Evolutionary conservation across 1,139 yeast species (phyloP).

Genomic region (Scheffersomyces stambukii): DNA sequence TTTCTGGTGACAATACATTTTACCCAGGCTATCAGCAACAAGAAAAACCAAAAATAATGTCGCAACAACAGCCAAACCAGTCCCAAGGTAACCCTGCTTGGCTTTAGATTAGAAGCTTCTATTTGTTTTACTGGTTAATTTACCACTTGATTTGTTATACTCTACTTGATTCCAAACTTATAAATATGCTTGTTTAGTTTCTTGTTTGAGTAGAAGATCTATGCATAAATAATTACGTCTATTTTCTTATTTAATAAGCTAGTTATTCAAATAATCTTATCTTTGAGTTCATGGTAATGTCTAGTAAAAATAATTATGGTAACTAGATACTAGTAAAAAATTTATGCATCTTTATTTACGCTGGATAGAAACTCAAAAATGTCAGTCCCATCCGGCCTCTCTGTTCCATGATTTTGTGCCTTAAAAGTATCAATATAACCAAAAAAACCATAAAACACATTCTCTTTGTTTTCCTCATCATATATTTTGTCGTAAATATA

Average conservation of each 20-base stretch:
- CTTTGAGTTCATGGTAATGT: constrained; percentile 1
- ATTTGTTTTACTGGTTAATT: too few species aligned
- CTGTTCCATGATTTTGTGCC: constrained; percentile 16
- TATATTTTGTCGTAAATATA: constrained; percentile 90
- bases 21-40: constrained; percentile 5
- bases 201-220: background rate
- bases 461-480: constrained; percentile 81
- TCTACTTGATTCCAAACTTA: too few species aligned
- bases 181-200: constrained; percentile 1
- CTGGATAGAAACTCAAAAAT: constrained; percentile 67
- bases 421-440: constrained; percentile 80
- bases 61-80: constrained; percentile 10
- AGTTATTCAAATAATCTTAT: background rate
- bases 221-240: constrained; percentile 1
- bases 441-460: constrained; percentile 84
- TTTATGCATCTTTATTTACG: too few species aligned
- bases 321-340: too few species aligned
- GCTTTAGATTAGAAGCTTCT: constrained; percentile 9
- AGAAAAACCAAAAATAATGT: too few species aligned
- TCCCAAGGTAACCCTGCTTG: constrained; percentile 15
- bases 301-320: too few species aligned
- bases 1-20: too few species aligned
- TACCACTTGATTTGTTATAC: too few species aligned
- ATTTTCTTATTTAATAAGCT: background rate
- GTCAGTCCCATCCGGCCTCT: constrained; percentile 29